Evolutionary conservation across 2,329 filamentous ascomycete genomes (phyloP), one percentile per base, ranked within the genome.

Genomic region (Nemania sp.): DNA sequence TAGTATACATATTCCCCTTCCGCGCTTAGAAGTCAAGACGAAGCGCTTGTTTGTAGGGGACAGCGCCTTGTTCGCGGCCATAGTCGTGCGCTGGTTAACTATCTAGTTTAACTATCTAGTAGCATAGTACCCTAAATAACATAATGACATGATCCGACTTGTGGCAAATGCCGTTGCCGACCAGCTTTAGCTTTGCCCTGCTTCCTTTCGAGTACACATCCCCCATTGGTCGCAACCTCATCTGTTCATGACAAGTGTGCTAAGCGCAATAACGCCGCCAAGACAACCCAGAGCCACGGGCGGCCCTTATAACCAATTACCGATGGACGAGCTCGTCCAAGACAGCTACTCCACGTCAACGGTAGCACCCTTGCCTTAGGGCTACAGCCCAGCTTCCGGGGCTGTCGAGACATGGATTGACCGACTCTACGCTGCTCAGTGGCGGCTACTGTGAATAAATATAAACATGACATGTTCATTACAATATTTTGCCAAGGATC

Each of bases 11-110:
- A n/a, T 56, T 59, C 56, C 49, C 48, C 53, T 29, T 50, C 59
- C 64, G 64, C 67, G 66, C 69, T 67, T 70, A 68, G 43, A 10
- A 48, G 50, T 53, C 46, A 46, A 42, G 48, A 51, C 53, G 51
- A 57, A 57, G 48, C 53, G 51, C 35, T 62, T 57, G 47, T 46
- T 60, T 60, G 32, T 42, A 42, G 39, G 48, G 21, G 32, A 57
- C 51, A 45, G 45, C 57, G 51, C 58, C 54, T 46, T 55, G 13
- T n/a, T 37, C 29, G 50, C 49, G 40, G 54, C 54, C 25, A 47
- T 51, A 32, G 37, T 54, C 48, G 25, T 29, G 12, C 21, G 37
- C 55, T 39, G 43, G 53, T 48, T 21, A 49, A 43, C 37, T 21
- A 21, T 35, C n/a, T n/a, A n/a, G n/a, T n/a, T n/a, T n/a, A n/a